A percentile compares a stretch with the other conserved stretches of the same genome.
Conservation (phyloP, 1,284 basidiomycete genomes). For the Cryptococcus floricola region DNA sequence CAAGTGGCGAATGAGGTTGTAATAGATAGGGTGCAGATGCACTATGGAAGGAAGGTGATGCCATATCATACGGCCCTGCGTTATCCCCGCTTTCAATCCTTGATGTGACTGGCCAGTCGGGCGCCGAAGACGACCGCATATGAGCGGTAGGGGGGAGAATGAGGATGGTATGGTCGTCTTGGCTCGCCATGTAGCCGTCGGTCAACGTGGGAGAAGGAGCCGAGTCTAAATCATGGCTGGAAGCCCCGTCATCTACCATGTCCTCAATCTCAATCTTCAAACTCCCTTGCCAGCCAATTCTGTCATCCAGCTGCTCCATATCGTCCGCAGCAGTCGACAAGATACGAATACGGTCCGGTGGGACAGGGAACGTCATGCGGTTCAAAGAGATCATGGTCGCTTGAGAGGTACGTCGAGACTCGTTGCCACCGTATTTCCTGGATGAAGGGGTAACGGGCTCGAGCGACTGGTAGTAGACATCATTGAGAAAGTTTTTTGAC, state of each 20-base stretch:
- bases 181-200: not conserved
- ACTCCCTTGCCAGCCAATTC: not conserved
- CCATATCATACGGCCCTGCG: not conserved
- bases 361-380: slow-evolving; percentile 18
- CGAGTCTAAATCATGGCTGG: too few relatives aligned
- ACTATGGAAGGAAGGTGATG: not conserved
- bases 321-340: not conserved
- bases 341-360: slow-evolving; percentile 6
- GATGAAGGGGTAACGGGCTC: not conserved
- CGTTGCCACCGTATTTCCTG: not conserved
- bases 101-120: slow-evolving; percentile 11
- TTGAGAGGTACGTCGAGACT: slow-evolving; percentile 8
- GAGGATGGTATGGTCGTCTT: slow-evolving; percentile 8
- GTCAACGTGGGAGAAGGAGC: not conserved
- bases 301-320: not conserved
- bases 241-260: not conserved
- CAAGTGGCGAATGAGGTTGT: too few relatives aligned
- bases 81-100: not conserved
- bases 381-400: slow-evolving; percentile 15
- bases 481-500: too few relatives aligned
- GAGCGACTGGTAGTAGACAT: not conserved
- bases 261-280: not conserved
- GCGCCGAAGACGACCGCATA: slow-evolving; percentile 9
- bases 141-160: slow-evolving; percentile 18
- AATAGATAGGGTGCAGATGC: too few relatives aligned